Evolutionary conservation across 768 basidiomycete genomes (phyloP).

Genomic region (Mycena galericulata): DNA sequence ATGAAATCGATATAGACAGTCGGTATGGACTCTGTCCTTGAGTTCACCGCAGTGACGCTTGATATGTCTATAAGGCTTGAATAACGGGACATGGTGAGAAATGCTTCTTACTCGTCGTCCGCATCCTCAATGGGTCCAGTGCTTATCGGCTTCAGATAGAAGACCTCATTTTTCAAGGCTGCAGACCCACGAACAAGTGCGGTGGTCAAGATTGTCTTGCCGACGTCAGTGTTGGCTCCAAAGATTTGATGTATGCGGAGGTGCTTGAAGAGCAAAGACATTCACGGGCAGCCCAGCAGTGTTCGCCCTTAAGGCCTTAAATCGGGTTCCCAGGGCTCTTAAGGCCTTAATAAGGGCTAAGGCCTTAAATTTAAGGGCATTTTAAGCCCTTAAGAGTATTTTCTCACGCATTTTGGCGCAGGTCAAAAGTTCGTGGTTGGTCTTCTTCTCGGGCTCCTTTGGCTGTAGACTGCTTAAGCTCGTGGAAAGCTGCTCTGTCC

Average conservation of each 20-base stretch:
- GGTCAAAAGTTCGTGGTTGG: too few species aligned
- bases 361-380: too few species aligned
- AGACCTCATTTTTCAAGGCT: slow-evolving; percentile 59
- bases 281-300: too few species aligned
- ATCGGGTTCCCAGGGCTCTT: too few species aligned
- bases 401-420: too few species aligned
- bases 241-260: slow-evolving; percentile 92
- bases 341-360: too few species aligned
- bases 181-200: slow-evolving; percentile 88
- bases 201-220: slow-evolving; percentile 91
- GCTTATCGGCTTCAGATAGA: slow-evolving; percentile 92
- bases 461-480: too few species aligned
- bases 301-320: too few species aligned
- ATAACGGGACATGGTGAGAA: background rate
- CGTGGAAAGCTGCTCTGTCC: too few species aligned
- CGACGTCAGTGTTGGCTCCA: slow-evolving; percentile 96
- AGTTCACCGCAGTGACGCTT: slow-evolving; percentile 59
- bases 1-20: slow-evolving; percentile 86
- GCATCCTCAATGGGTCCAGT: slow-evolving; percentile 86
- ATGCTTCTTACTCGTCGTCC: slow-evolving; percentile 77
- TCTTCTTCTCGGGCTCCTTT: too few species aligned
- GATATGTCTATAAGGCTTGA: slow-evolving; percentile 67
- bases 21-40: slow-evolving; percentile 59
- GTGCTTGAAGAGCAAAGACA: slow-evolving; percentile 89
- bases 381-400: too few species aligned